phyloP scores from a whole-genome alignment of 495 filamentous ascomycete genomes.

The Pyrenopolyporus hunteri region DNA sequence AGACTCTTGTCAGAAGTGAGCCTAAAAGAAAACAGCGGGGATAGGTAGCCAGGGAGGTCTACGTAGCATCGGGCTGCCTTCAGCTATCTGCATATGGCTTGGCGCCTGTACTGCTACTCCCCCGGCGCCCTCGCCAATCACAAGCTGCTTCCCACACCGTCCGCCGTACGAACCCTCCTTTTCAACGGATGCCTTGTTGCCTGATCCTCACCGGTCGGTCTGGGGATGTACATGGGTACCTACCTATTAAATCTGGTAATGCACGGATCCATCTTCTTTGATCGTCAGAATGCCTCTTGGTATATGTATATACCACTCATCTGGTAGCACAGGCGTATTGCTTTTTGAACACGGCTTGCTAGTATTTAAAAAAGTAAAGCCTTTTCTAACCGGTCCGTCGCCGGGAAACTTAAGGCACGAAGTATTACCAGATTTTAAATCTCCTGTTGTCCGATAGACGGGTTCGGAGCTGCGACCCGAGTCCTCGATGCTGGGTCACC shows the following conservation, averaged over 20 bases:
- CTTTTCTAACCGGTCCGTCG: conserved; percentile 20
- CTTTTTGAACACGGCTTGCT: conserved; percentile 3
- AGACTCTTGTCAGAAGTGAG: conserved; percentile 35
- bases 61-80: conserved; percentile 31
- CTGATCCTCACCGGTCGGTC: conserved; percentile 38
- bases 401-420: background rate
- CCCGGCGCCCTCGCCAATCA: conserved; percentile 5
- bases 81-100: conserved; percentile 31
- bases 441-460: conserved; percentile 8
- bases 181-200: conserved; percentile 22
- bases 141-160: conserved; percentile 3
- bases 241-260: conserved; percentile 15
- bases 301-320: background rate
- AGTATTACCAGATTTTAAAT: conserved; percentile 16
- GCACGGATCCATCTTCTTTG: conserved; percentile 4
- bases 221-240: too few species aligned
- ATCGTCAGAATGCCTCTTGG: conserved; percentile 1
- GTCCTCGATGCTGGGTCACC: conserved; percentile 35
- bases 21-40: conserved; percentile 26
- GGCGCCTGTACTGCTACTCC: conserved; percentile 5
- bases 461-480: conserved; percentile 30
- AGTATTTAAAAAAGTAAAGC: conserved; percentile 19
- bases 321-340: background rate
- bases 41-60: conserved; percentile 17
- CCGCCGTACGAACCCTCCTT: conserved; percentile 12